Evolutionary conservation across 1,284 basidiomycete genomes (phyloP).

Genomic region (Ganoderma resinaceum): DNA sequence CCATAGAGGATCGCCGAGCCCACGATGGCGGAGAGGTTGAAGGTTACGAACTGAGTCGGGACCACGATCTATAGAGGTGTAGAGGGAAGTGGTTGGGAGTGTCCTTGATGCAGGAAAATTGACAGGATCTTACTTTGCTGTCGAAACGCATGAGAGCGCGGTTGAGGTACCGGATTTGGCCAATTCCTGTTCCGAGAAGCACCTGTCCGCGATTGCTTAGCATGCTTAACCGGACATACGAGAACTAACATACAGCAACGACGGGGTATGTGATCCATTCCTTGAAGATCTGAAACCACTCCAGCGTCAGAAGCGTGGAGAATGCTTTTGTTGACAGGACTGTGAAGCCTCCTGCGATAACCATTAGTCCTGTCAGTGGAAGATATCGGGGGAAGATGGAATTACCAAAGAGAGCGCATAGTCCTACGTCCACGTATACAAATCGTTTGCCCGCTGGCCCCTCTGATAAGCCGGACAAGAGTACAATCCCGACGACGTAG

Average conservation of each 20-base stretch:
- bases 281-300: constrained; percentile 78
- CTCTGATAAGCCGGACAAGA: constrained; percentile 71
- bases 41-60: constrained; percentile 94
- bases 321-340: constrained; percentile 94
- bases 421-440: constrained; percentile 88
- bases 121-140: constrained; percentile 63
- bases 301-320: constrained; percentile 82
- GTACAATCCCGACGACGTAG: constrained; percentile 61
- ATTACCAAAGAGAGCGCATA: constrained; percentile 88
- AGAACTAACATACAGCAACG: constrained; percentile 55
- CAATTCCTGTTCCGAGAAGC: constrained; percentile 80
- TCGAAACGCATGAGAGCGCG: constrained; percentile 90
- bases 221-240: background rate
- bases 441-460: constrained; percentile 64
- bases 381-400: background rate
- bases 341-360: constrained; percentile 83
- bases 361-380: constrained; percentile 3
- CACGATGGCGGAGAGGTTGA: constrained; percentile 87
- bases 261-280: constrained; percentile 84
- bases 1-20: constrained; percentile 94
- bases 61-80: constrained; percentile 73
- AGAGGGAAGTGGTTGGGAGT: background rate
- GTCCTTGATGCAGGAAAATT: background rate
- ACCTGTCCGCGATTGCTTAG: constrained; percentile 52
- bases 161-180: constrained; percentile 94